Evolutionary conservation across 2,329 filamentous ascomycete genomes (phyloP), one percentile per base, ranked within the genome.

Genomic region (Paecilomyces fulvus): DNA sequence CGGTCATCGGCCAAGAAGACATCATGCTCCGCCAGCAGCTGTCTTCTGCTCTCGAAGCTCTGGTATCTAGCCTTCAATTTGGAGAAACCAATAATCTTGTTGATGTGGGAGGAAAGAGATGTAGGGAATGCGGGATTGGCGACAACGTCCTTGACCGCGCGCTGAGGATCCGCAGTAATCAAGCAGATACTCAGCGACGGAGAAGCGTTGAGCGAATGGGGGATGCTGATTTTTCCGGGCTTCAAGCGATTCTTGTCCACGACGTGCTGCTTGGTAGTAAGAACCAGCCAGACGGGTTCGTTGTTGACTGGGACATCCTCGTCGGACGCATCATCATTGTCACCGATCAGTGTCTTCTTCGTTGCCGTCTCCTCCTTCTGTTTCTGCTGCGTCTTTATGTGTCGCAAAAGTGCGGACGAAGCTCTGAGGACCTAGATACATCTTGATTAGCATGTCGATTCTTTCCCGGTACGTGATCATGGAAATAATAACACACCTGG

Each of bases 1-100:
- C 94, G 82, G 68, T 96, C 89, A 71, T 99, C 94, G 54, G 89
- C 92, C 56, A 99, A 81, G 77, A 99, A 97, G 56, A 97, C 78
- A 70, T 97, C 94, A 73, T 96, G 90, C 73, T 96, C 90, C 49
- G 84, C 79, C 60, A 87, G 83, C 33, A 99, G 82, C 73, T 94
- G 90, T 61, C 94, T 82, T 73, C 89, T 86, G 54, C 84, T 85
- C 77, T 99, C 94, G 75, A 90, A 99, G 59, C 88, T 84, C 78
- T 88, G 86, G 81, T 88, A 96, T 77, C 94, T 92, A 64, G 86
- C 82, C 77, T 92, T 92, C 65, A 99, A 80, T 74, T 97, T 95
- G 65, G 82, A 81, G 63, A 92, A 77, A 65, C 91, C 90, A 66
- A 97, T 87, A 50, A 99, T 83, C 62, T 85, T 82, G 53, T 84